Conservation (phyloP, 495 filamentous ascomycete species). For the Tuber indicum region DNA sequence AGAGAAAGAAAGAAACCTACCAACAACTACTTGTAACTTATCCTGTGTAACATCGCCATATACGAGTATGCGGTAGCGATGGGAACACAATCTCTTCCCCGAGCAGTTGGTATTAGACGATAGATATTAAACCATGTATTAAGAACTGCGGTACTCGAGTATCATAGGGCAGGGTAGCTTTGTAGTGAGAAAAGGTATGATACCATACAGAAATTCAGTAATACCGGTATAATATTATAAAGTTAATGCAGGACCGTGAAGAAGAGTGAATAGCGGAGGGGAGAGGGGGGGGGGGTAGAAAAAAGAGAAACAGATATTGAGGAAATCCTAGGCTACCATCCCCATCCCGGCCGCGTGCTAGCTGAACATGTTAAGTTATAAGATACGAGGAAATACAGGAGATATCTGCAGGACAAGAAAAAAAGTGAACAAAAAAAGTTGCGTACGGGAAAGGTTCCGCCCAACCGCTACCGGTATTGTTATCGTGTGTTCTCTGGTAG, state of each 20-base stretch:
- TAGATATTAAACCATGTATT: neutral
- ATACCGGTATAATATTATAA: neutral
- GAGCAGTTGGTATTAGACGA: no score
- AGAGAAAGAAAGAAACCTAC: neutral
- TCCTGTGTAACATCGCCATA: neutral
- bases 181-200: neutral
- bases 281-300: no score
- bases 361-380: neutral
- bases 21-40: no score
- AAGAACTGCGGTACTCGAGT: neutral
- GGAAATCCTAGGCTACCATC: neutral
- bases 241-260: neutral
- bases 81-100: neutral
- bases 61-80: neutral
- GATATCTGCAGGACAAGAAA: neutral
- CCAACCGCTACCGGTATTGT: neutral
- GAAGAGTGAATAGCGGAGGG: neutral
- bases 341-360: no score
- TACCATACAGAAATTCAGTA: neutral
- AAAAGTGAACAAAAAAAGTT: neutral
- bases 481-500: neutral
- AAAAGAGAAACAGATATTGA: neutral
- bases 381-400: neutral
- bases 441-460: neutral
- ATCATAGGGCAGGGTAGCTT: neutral